Evolutionary conservation across 176 grass and related monocot genomes (phyloP), one percentile per base, ranked within the genome.

Genomic region (Urochloa ruziziensis): DNA sequence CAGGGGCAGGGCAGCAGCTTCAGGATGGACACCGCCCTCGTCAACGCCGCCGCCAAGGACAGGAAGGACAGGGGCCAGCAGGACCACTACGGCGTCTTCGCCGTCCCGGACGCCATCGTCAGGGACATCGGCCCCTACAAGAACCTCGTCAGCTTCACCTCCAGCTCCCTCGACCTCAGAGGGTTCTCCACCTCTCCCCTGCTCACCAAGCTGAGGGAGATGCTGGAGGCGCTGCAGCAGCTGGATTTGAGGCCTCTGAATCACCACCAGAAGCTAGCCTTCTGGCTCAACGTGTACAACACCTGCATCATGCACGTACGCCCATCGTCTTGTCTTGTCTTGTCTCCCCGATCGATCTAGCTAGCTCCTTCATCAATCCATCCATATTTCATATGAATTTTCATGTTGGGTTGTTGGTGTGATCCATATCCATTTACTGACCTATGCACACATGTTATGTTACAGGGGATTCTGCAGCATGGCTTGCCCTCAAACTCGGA

Each of bases 211-310:
- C 36, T 97, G 21, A 96, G 96, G 80, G 81, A 71, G 35, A 80
- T 96, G 87, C 62, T 96, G 49, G 83, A 93, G 63, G 79, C 84
- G 37, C 82, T 99, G 62, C 93, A 90, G 35, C 71, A 78, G 36
- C 78, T 99, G 62, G 87, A 95, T 37, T 60, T 95, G n/a, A 81
- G 83, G 73, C 27, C 80, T 48, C 90, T 94, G 2, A 92, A 51
- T 21, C 91, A 98, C 73, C 73, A 88, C 2, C 91, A 95, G 58
- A 98, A 92, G 80, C 88, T 98, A 2, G 93, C 96, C 0, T 98
- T 98, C 75, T 98, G 96, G 96, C 80, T 98, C 67, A 98, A 98
- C 75, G 47, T 92, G 29, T 92, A 96, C 80, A 96, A 99, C 90
- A 94, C 81, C 30, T 96, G 96, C 43, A 92, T 99, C 79, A 99